These are phyloP conservation scores for Mycena haematopus DNA, from an alignment of 768 basidiomycete species.

Conservation along the genomic window DNA sequence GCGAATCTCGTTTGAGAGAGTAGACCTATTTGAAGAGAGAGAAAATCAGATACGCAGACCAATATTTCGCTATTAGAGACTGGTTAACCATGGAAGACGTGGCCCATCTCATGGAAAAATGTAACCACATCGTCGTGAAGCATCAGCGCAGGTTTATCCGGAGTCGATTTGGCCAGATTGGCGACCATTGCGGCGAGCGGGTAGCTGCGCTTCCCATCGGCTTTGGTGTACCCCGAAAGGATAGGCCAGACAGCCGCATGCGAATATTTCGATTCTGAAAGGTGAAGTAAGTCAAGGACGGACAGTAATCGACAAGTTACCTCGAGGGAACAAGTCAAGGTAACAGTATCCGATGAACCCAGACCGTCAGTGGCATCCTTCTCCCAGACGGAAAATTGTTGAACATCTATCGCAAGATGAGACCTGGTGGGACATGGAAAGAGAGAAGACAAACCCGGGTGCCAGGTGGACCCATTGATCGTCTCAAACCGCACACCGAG, in stretches of 20 bases:
- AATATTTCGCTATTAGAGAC: background rate
- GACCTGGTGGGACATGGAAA: background rate
- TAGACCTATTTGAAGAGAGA: conserved; percentile 38
- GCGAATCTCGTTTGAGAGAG: conserved; percentile 73
- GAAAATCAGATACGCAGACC: background rate
- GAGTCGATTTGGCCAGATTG: conserved; percentile 86
- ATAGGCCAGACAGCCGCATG: conserved; percentile 89
- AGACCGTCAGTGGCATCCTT: conserved; percentile 70
- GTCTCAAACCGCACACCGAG: conserved; percentile 79
- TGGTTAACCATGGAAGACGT: conserved; percentile 60
- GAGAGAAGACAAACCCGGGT: conserved; percentile 59
- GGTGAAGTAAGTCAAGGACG: background rate
- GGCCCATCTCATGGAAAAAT: conserved; percentile 92
- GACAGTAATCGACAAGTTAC: conserved; percentile 45
- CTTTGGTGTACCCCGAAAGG: conserved; percentile 65
- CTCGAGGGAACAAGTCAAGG: conserved; percentile 86
- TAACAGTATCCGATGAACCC: conserved; percentile 88
- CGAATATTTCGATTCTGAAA: conserved; percentile 74
- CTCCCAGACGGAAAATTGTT: conserved; percentile 87
- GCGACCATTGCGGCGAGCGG: conserved; percentile 89
- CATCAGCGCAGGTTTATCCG: conserved; percentile 84
- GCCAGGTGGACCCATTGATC: conserved; percentile 74
- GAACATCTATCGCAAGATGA: conserved; percentile 61
- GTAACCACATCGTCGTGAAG: conserved; percentile 88
- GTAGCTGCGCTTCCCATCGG: conserved; percentile 67